These are phyloP conservation scores for Saussurea involucrata DNA, from an alignment of 129 eudicot genomes.

Conservation along the genomic window DNA sequence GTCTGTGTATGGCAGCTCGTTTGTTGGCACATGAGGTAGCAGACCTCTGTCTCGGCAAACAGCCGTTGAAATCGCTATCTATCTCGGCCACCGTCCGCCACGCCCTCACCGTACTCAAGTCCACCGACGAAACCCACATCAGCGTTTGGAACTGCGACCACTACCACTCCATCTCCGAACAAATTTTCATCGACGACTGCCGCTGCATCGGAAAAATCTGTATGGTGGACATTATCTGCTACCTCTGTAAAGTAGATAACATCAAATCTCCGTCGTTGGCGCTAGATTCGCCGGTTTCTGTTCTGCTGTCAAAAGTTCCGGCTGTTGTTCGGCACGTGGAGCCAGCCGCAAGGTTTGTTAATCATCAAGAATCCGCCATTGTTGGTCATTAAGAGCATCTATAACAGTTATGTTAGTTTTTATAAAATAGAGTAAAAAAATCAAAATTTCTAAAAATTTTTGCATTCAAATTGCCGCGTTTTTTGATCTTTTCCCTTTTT, in stretches of 20 bases:
- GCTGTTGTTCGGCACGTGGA: conserved; percentile 60
- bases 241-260: conserved; percentile 52
- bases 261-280: conserved; percentile 55
- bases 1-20: conserved; percentile 69
- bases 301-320: conserved; percentile 32
- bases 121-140: conserved; percentile 48
- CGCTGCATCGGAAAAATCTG: conserved; percentile 70
- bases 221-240: conserved; percentile 76
- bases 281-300: conserved; percentile 66
- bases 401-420: too few relatives aligned
- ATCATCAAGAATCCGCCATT: not conserved
- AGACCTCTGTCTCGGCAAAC: conserved; percentile 92
- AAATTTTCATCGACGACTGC: conserved; percentile 23
- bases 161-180: not conserved
- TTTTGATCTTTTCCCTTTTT: not conserved
- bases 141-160: conserved; percentile 76
- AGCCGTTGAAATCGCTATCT: conserved; percentile 62
- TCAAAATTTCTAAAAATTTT: too few relatives aligned
- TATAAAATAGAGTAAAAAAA: too few relatives aligned
- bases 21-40: conserved; percentile 60
- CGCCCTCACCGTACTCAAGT: conserved; percentile 59
- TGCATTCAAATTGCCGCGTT: not conserved
- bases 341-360: conserved; percentile 63
- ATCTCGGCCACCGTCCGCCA: conserved; percentile 54
- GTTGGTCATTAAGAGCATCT: too few relatives aligned